These are phyloP conservation scores for Salicornia ramosissima DNA, from an alignment of 148 eudicot genomes.

Conservation along the genomic window DNA sequence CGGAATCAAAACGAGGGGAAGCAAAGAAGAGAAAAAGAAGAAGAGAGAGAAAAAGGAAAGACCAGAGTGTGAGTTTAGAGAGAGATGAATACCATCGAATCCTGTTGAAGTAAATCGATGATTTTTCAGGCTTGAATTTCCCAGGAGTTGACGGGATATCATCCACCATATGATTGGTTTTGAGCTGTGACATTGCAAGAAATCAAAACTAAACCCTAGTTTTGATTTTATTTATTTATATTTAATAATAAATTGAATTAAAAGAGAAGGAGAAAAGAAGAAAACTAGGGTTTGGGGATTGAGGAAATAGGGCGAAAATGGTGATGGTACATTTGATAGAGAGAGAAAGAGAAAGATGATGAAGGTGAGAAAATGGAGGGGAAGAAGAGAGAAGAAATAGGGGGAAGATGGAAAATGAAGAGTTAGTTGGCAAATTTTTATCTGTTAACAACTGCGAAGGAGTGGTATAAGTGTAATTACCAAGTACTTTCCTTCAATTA, in stretches of 20 bases:
- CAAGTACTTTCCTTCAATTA: not conserved
- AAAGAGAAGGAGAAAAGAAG: not conserved
- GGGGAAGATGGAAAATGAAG: not conserved
- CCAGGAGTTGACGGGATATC: conserved; percentile 54
- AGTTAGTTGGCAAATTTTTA: conserved; percentile 9
- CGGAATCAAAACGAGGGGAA: conserved; percentile 21
- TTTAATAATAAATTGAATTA: too few relatives aligned
- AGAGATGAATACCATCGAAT: conserved; percentile 40
- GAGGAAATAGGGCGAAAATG: not conserved
- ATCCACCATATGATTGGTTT: conserved; percentile 30
- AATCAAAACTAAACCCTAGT: not conserved
- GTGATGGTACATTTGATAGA: not conserved
- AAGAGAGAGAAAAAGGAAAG: conserved; percentile 37
- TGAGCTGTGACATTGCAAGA: conserved; percentile 40
- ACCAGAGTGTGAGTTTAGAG: conserved; percentile 53
- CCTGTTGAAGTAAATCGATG: conserved; percentile 34
- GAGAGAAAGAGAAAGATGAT: not conserved
- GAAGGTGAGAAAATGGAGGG: not conserved
- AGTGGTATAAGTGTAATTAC: not conserved
- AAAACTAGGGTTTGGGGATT: not conserved
- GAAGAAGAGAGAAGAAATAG: too few relatives aligned
- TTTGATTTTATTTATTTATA: not conserved
- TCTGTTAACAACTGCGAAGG: not conserved
- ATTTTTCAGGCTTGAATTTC: conserved; percentile 52
- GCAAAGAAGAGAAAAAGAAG: conserved; percentile 24